phyloP scores from a whole-genome alignment of 2,329 filamentous ascomycete genomes.

The Sporothrix inflata region DNA sequence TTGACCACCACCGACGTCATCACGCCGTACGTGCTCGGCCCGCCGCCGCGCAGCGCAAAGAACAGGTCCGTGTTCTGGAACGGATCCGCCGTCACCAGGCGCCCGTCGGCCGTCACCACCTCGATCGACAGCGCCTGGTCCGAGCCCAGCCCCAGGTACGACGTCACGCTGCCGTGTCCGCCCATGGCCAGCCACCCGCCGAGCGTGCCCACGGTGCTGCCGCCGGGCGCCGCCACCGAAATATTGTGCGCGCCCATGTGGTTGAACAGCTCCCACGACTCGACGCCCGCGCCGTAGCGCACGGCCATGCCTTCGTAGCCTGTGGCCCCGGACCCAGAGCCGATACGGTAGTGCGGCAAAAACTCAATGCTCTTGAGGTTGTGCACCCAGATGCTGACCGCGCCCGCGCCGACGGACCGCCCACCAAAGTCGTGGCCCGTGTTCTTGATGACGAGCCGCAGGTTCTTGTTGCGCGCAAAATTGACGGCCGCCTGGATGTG shows the following conservation, averaged over 20 bases:
- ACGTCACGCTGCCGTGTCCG: constrained; percentile 53
- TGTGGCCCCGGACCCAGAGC: constrained; percentile 16
- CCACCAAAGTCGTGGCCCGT: constrained; percentile 54
- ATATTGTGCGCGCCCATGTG: constrained; percentile 41
- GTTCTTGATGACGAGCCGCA: constrained; percentile 47
- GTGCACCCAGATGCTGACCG: constrained; percentile 55
- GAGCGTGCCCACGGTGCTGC: constrained; percentile 45
- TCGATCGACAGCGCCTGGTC: constrained; percentile 56
- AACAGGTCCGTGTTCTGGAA: constrained; percentile 55
- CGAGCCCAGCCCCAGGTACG: constrained; percentile 53
- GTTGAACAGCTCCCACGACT: constrained; percentile 44
- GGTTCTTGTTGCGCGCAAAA: constrained; percentile 42
- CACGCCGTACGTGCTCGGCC: constrained; percentile 34
- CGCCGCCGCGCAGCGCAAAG: constrained; percentile 58
- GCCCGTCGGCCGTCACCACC: constrained; percentile 53
- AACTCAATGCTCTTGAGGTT: constrained; percentile 50
- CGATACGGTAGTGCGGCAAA: constrained; percentile 39
- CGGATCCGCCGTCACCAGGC: constrained; percentile 50
- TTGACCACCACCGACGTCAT: constrained; percentile 37
- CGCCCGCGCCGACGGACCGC: constrained; percentile 51
- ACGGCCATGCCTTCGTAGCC: constrained; percentile 41
- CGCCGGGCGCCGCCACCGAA: constrained; percentile 41
- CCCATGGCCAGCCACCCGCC: constrained; percentile 58
- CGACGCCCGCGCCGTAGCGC: constrained; percentile 41
- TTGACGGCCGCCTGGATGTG: constrained; percentile 43